Evolutionary conservation across 768 basidiomycete species (phyloP), one percentile per base, ranked within the genome.

Genomic region (Suillus brevipes): DNA sequence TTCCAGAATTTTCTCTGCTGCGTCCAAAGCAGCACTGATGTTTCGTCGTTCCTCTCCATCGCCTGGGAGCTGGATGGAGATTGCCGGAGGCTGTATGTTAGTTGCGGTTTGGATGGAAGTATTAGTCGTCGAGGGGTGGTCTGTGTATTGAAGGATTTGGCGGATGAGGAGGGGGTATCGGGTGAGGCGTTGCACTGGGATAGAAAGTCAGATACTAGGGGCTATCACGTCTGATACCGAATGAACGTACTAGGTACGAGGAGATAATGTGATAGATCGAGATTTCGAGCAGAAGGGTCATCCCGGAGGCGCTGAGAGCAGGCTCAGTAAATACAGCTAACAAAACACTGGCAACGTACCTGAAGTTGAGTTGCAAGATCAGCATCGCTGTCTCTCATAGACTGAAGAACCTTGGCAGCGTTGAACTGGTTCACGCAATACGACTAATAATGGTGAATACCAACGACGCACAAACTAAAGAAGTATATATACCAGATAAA

Each of bases 121-220:
- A 28, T 61, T 7, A 14, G 52, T 38, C 1, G 52, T 16, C 16
- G 86, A 85, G 1, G 80, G 77, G 37, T 61, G 66, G 31, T 90
- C 87, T 2, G 94, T 95, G 73, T 95, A 92, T 25, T 89, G 84
- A 31, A 94, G 74, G 67, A 97, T 92, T 77, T 94, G 92, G 62
- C 88, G 88, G 68, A 98, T 88, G 38, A 98, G 82, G 0, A 99
- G 81, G 0, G 97, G 97, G 73, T 99, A 99, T 64, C 94, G 84
- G 0, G 97, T 97, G 63, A 98, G 89, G 10, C 97, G 89, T 87
- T 97, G 95, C 95, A 96, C 93, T 95, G 66, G 56, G 23, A 49
- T 16, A 42, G 10, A 10, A 37, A 37, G 20, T n/a, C 28, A 47
- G 23, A 38, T 49, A n/a, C 14, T 16, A 2, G 14, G 36, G 7